A percentile compares a stretch with the other conserved stretches of the same genome.
These are phyloP conservation scores for Ambrosia artemisiifolia DNA, from an alignment of 129 eudicot species.

Conservation along the genomic window DNA sequence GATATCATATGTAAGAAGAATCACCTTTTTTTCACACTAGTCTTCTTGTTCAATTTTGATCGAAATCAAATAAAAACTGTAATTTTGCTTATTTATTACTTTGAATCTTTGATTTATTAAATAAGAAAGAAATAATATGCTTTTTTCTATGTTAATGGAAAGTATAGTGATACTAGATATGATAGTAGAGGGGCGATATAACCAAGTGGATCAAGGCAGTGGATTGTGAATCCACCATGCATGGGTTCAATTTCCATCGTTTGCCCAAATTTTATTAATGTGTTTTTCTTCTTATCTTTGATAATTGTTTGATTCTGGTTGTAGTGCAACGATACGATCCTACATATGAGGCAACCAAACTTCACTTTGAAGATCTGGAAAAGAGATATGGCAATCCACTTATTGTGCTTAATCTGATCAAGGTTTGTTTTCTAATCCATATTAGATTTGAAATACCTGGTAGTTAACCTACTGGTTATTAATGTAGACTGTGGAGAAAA, in stretches of 20 bases:
- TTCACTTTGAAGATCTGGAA: slow-evolving; percentile 83
- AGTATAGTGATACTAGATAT: too few species aligned
- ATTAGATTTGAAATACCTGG: slow-evolving; percentile 3
- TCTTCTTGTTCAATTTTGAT: not conserved
- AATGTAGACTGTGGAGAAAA: slow-evolving; percentile 90
- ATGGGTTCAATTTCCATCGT: too few species aligned
- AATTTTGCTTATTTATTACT: too few species aligned
- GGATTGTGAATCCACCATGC: too few species aligned
- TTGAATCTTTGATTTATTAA: too few species aligned
- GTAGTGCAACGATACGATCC: slow-evolving; percentile 96
- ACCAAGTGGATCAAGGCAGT: too few species aligned
- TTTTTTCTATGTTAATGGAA: too few species aligned
- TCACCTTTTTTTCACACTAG: not conserved
- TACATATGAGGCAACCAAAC: slow-evolving; percentile 87
- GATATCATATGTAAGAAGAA: slow-evolving; percentile 79
- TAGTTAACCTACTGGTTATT: not conserved
- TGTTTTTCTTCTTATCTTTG: not conserved
- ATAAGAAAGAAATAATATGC: too few species aligned
- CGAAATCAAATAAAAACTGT: too few species aligned
- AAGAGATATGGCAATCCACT: slow-evolving; percentile 94
- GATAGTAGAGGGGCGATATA: too few species aligned
- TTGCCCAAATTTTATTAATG: too few species aligned
- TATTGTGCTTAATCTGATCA: slow-evolving; percentile 84
- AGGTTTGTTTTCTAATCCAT: slow-evolving; percentile 46
- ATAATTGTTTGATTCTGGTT: slow-evolving; percentile 19